Base-by-base conservation (phyloP, 331 rosid species). In the Pyrus hybrid region DNA sequence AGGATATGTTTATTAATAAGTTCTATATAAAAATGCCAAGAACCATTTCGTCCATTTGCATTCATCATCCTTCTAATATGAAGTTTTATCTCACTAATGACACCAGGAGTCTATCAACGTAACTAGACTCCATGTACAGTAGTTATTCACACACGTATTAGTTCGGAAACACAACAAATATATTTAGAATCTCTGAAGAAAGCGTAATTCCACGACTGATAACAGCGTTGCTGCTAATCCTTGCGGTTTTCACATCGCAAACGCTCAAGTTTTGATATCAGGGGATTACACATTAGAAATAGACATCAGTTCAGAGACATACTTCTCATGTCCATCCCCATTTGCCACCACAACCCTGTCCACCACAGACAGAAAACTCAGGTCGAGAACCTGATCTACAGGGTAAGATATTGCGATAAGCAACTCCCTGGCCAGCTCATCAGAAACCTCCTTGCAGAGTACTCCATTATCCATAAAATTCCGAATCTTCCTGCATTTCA, bases 401-500 rank as follows among this genome's bases (percentile, higher is more conserved):
- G 67, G 37, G 86, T 79, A 49, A 13, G 96, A 85, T 77, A 90
- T 85, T 13, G 89, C 90, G 66, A 88, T 90, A 73, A 90, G 96
- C 54, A 79, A 81, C 84, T 86, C 96, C 61, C 90, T 87, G 69
- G 86, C 81, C 83, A 68, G 79, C 79, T 77, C 91, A 62, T 81
- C 73, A 51, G 85, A 75, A 60, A 67, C 79, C 83, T 79, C 81
- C 78, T 68, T 63, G 77, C 67, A 68, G 41, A 68, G 65, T 86
- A 70, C 77, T 71, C 69, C 76, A 86, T 11, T 86, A 90, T 90
- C 96, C 96, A 90, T 90, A 86, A 77, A 88, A 88, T 70, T 82
- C 35, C 54, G 49, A 60, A 43, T 56, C 49, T 80, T 71, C 89
- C 93, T 90, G 76, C 89, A 84, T 67, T 64, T 70, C 76, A 83